Conservation (phyloP, 768 basidiomycete species). For the Tulasnella sp. region DNA sequence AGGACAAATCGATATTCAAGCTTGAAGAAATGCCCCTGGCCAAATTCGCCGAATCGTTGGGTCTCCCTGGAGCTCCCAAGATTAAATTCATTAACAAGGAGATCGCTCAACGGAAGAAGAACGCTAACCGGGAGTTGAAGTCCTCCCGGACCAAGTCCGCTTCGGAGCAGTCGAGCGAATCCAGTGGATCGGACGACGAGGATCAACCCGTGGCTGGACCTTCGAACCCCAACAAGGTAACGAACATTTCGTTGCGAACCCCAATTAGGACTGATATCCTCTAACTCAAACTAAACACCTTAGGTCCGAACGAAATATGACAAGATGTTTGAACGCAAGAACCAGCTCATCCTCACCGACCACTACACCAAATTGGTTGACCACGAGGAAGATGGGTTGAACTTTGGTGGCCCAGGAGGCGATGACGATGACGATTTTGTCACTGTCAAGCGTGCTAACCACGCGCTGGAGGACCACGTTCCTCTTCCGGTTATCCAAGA, state of each 20-base stretch:
- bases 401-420: conserved; percentile 22
- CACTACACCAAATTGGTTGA: conserved; percentile 89
- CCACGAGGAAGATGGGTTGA: conserved; percentile 43
- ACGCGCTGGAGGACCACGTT: conserved; percentile 52
- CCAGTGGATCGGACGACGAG: conserved; percentile 31
- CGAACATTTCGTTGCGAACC: neutral
- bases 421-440: conserved; percentile 74
- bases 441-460: conserved; percentile 87
- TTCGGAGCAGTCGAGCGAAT: conserved; percentile 32
- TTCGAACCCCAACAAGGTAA: neutral
- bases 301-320: conserved; percentile 78
- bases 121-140: conserved; percentile 41
- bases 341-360: conserved; percentile 84
- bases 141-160: conserved; percentile 45
- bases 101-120: conserved; percentile 66
- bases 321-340: conserved; percentile 95
- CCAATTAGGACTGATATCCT: neutral
- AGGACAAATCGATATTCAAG: conserved; percentile 91
- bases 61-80: conserved; percentile 90
- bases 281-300: neutral
- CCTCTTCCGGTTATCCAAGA: conserved; percentile 34
- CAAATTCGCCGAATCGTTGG: conserved; percentile 81
- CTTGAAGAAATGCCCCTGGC: conserved; percentile 76
- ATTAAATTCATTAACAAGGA: conserved; percentile 78
- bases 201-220: conserved; percentile 35